Base-by-base conservation (phyloP, 2,329 filamentous ascomycete species). In the Catunica adiposa region DNA sequence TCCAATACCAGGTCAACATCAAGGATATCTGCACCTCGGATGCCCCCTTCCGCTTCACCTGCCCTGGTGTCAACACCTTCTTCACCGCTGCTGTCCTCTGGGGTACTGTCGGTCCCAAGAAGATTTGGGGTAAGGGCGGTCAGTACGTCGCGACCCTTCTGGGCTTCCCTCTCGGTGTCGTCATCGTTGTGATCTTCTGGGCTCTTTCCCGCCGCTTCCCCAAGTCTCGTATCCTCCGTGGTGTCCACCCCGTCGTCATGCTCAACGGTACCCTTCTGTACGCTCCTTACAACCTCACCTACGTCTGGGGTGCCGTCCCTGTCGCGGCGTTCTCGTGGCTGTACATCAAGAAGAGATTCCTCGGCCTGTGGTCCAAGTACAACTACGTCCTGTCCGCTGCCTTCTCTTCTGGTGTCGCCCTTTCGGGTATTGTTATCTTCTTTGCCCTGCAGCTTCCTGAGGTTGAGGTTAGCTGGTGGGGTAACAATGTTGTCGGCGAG, bases 361-460 rank as follows among this genome's bases (percentile, higher is more conserved):
- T 68, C 3, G 63, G 57, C 1, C 66, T 69, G 60, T 70, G 69
- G 68, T 63, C 65, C 11, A 69, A 68, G 69, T 77, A 77, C 64
- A 76, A 75, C 61, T 77, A 75, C 61, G 73, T 76, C 46, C 67
- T 76, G 23, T 75, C 74, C 6, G 73, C 74, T 15, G 69, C 73
- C 14, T 73, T 74, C 63, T 73, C 69, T 20, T 71, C 70, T 23
- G 74, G 70, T 29, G 71, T 77, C 42, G 74, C 74, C 54, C 70
- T 78, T 50, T 65, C 73, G 0, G 74, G 67, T 53, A 70, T 78
- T 59, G 65, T 78, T 60, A 75, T 78, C 59, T 76, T 78, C 67
- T 78, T 78, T 61, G 67, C 70, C 14, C 63, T 77, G 15, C 69
- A 75, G 60, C 73, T 69, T 60, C 67, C 68, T n/a, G 66, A 66